These are phyloP conservation scores for Vanrija sp. DNA, from an alignment of 1,284 basidiomycete species.

Conservation along the genomic window DNA sequence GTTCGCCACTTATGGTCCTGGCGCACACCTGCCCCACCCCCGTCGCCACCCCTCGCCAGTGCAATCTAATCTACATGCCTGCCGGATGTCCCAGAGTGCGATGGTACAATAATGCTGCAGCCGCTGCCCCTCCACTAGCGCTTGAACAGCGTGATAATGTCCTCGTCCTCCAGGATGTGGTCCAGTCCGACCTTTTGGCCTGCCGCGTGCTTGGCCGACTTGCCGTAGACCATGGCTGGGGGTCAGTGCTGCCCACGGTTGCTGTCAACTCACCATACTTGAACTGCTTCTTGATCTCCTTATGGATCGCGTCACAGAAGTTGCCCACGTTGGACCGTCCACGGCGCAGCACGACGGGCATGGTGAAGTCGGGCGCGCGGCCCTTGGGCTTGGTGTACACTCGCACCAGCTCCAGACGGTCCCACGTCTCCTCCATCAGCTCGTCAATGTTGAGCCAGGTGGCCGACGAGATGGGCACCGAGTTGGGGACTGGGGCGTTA, in stretches of 20 bases:
- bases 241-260: too few species aligned
- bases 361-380: conserved; percentile 77
- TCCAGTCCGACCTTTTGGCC: conserved; percentile 95
- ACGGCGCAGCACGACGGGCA: conserved; percentile 62
- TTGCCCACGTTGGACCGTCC: conserved; percentile 65
- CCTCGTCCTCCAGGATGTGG: conserved; percentile 83
- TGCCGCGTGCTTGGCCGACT: conserved; percentile 90
- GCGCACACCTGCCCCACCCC: too few species aligned
- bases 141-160: conserved; percentile 38
- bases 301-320: conserved; percentile 67
- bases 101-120: too few species aligned
- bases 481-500: conserved; percentile 62
- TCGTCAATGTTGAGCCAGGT: conserved; percentile 95
- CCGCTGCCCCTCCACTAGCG: too few species aligned
- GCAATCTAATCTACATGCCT: too few species aligned
- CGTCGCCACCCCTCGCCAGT: too few species aligned
- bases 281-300: conserved; percentile 50
- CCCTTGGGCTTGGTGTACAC: conserved; percentile 90
- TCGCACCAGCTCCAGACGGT: conserved; percentile 71
- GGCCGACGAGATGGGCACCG: conserved; percentile 68
- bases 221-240: conserved; percentile 89
- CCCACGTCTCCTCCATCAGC: conserved; percentile 85
- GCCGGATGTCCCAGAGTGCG: too few species aligned
- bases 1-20: too few species aligned
- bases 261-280: too few species aligned